phyloP scores from a whole-genome alignment of 768 basidiomycete species.

The Coprinellus aureogranulatus region DNA sequence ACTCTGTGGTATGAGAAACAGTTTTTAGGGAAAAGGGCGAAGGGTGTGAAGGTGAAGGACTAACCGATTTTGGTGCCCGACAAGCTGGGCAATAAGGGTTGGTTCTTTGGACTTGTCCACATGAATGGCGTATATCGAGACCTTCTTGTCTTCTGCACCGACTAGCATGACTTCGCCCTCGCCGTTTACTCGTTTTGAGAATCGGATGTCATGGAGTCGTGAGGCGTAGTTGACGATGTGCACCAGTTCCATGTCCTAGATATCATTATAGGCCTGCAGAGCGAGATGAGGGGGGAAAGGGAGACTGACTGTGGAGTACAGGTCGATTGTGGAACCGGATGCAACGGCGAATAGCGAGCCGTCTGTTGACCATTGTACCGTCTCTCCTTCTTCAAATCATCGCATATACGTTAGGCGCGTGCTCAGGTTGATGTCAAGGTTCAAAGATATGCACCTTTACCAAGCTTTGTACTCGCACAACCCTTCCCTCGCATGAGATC shows the following conservation, averaged over 20 bases:
- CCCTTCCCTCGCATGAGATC: constrained; percentile 95
- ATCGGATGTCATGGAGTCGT: constrained; percentile 81
- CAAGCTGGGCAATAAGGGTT: constrained; percentile 63
- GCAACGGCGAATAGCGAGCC: constrained; percentile 83
- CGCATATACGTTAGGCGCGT: too few relatives aligned
- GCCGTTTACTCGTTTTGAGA: constrained; percentile 59
- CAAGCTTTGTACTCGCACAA: constrained; percentile 85
- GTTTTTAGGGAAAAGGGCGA: background rate
- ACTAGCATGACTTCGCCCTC: constrained; percentile 72
- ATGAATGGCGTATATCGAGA: constrained; percentile 70
- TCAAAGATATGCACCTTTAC: constrained; percentile 85
- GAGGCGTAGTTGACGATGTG: constrained; percentile 74
- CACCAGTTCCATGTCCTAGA: constrained; percentile 74
- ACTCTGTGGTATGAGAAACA: constrained; percentile 53
- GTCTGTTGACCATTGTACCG: constrained; percentile 82
- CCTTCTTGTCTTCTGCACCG: constrained; percentile 86
- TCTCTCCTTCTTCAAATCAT: constrained; percentile 80
- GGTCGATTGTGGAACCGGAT: constrained; percentile 67
- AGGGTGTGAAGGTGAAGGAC: constrained; percentile 4
- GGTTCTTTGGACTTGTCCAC: constrained; percentile 46
- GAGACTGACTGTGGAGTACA: constrained; percentile 72
- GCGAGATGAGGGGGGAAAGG: constrained; percentile 2
- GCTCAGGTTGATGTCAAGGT: too few relatives aligned
- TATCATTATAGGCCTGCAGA: background rate
- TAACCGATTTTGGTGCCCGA: constrained; percentile 86